Evolutionary conservation across 148 eudicot genomes (phyloP), one percentile per base, ranked within the genome.

Genomic region (Rhododendron henanense): DNA sequence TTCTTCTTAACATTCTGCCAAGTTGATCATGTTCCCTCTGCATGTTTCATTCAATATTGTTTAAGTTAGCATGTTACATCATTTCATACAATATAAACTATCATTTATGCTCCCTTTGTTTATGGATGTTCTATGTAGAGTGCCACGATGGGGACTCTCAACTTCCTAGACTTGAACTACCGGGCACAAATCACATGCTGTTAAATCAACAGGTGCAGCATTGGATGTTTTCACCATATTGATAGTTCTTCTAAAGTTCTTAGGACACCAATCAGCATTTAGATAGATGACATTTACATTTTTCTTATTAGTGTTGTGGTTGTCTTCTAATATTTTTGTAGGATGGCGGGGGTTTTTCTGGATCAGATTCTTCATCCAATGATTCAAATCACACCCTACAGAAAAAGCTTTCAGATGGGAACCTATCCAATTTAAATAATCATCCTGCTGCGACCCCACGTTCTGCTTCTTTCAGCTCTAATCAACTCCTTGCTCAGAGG

Each of bases 101-200:
- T 53, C 7, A 51, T 25, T 39, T 35, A 19, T 59, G 25, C 45
- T 44, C 19, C 16, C 76, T 78, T 61, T 45, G 23, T 85, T 8
- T 25, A 78, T 78, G 39, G 78, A 65, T 78, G n/a, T 84, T 31
- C 81, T 79, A 50, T 78, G 85, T 88, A 96, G 99, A 90, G 74
- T 89, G 92, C 89, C 90, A 88, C 53, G 91, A 88, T 84, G 93
- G 91, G 85, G 90, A 90, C 79, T 85, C 95, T 87, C 92, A 85
- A 48, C 92, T 89, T 91, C 98, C 95, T 84, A 91, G 88, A 84
- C 87, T 94, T 87, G 95, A 91, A 85, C 90, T 93, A 89, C 98
- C 98, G 21, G 94, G 98, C 69, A 87, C 91, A 55, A 96, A 91
- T 59, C 87, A 90, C 91, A 86, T 87, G 93, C 94, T 91, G 67